These are phyloP conservation scores for Psidium friedrichsthalianum DNA, from an alignment of 345 rosid species.

Conservation along the genomic window DNA sequence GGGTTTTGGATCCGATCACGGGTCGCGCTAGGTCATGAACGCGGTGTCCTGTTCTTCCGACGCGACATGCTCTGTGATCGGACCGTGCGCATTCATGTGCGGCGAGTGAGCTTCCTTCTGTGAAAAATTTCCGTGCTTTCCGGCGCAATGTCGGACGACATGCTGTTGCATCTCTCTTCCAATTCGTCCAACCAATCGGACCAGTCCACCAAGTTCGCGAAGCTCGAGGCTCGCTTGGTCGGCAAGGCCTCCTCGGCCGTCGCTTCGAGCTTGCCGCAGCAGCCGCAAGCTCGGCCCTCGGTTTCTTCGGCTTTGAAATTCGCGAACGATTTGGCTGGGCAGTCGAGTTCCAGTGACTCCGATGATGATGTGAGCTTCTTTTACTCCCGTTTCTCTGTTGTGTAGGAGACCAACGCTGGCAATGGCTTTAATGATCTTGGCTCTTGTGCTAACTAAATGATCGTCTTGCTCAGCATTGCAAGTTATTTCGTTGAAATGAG, in stretches of 20 bases:
- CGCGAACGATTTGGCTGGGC: conserved; percentile 32
- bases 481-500: neutral
- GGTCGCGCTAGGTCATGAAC: neutral
- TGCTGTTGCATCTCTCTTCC: conserved; percentile 82
- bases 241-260: conserved; percentile 51
- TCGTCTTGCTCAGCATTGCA: neutral
- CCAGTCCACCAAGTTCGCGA: conserved; percentile 89
- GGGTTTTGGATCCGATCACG: neutral
- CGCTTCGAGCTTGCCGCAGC: conserved; percentile 12
- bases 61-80: neutral
- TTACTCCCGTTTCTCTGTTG: neutral
- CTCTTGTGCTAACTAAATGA: neutral
- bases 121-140: neutral
- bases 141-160: conserved; percentile 64
- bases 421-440: neutral
- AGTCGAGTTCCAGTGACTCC: conserved; percentile 71
- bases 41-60: neutral
- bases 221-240: conserved; percentile 98
- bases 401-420: neutral
- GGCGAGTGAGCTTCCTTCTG: neutral
- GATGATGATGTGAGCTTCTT: conserved; percentile 55
- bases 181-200: conserved; percentile 97
- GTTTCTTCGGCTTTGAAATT: conserved; percentile 39
- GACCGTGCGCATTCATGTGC: neutral
- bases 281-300: conserved; percentile 37